Evolutionary conservation across 257 asterid genomes (phyloP).

Genomic region (Jasminum sambac): DNA sequence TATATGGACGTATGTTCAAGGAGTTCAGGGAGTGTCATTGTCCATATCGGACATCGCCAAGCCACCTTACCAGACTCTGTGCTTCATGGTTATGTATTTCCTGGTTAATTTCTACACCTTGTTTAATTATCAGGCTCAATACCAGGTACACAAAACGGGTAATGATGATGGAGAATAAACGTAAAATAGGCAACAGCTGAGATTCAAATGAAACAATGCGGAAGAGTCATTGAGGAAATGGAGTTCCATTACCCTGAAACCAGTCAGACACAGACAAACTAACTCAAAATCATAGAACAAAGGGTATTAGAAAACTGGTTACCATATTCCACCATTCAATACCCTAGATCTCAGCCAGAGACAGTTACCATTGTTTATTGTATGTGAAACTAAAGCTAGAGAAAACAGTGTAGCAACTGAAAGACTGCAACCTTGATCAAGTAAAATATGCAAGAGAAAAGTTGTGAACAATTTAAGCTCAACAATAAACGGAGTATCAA

Average conservation of each 20-base stretch:
- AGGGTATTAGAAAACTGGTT: background rate
- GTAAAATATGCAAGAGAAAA: slow-evolving; percentile 11
- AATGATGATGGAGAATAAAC: background rate
- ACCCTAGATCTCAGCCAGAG: slow-evolving; percentile 13
- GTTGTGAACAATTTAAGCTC: background rate
- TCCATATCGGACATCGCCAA: background rate
- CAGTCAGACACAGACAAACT: slow-evolving; percentile 3
- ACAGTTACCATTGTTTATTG: background rate
- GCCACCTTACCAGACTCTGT: background rate
- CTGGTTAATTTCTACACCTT: background rate
- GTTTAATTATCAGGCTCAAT: background rate
- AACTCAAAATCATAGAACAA: slow-evolving; percentile 9
- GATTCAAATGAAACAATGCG: background rate
- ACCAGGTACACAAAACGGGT: slow-evolving; percentile 13
- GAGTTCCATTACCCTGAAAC: slow-evolving; percentile 9
- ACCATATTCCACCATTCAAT: slow-evolving; percentile 6
- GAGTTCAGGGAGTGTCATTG: background rate
- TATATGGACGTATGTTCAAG: background rate
- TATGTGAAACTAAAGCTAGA: slow-evolving; percentile 1
- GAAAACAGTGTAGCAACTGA: slow-evolving; percentile 14
- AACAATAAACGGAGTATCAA: slow-evolving; percentile 1
- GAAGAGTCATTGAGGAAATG: background rate
- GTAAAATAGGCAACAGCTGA: background rate
- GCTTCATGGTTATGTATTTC: background rate
- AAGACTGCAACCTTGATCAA: slow-evolving; percentile 15